Conservation (phyloP, 2,329 filamentous ascomycete species). For the Penicillium sp. region DNA sequence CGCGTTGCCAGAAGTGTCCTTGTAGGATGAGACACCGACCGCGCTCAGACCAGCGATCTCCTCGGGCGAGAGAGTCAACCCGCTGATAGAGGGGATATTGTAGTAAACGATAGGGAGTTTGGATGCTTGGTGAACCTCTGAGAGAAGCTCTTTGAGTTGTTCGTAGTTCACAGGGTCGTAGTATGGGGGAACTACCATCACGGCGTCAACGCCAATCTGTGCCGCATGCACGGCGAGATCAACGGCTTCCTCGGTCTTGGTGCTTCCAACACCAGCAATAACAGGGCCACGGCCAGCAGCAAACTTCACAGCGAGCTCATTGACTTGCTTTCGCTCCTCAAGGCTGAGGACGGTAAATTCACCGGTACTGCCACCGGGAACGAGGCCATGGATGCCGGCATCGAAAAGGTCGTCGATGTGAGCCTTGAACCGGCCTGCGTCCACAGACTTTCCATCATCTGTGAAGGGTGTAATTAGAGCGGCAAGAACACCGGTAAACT, state of each 20-base stretch:
- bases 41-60: conserved; percentile 49
- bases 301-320: conserved; percentile 32
- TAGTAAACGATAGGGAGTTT: conserved; percentile 53
- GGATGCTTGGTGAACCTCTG: conserved; percentile 44
- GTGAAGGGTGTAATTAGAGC: conserved; percentile 54
- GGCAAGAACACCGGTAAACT: conserved; percentile 47
- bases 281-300: conserved; percentile 26
- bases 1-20: conserved; percentile 56
- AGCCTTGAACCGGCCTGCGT: conserved; percentile 41
- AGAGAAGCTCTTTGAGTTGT: conserved; percentile 44
- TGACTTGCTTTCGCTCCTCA: conserved; percentile 50
- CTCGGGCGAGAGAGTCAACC: conserved; percentile 43
- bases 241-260: conserved; percentile 38
- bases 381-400: conserved; percentile 52
- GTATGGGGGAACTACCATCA: conserved; percentile 55
- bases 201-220: conserved; percentile 42
- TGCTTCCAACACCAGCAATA: conserved; percentile 35
- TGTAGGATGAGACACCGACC: conserved; percentile 53
- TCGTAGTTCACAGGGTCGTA: conserved; percentile 49
- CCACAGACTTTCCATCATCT: conserved; percentile 45
- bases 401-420: conserved; percentile 51
- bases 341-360: conserved; percentile 51
- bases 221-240: conserved; percentile 46
- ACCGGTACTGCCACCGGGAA: conserved; percentile 54
- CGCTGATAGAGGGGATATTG: conserved; percentile 53